A percentile compares a stretch with the other conserved stretches of the same genome.
Evolutionary conservation across 2,329 filamentous ascomycete species (phyloP).

Genomic region (Calonectria hawksworthii): DNA sequence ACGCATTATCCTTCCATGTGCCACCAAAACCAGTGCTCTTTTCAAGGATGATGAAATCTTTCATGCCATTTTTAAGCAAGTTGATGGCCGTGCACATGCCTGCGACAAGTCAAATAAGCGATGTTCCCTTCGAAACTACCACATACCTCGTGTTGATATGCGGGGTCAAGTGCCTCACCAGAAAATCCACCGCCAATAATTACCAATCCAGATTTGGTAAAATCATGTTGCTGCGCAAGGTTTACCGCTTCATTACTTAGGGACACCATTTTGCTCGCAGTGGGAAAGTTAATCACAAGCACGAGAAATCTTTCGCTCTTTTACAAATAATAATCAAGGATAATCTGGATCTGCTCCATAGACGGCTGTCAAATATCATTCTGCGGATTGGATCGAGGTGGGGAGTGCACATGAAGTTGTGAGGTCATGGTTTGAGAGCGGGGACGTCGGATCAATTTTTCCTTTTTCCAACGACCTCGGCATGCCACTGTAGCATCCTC

Average conservation of each 20-base stretch:
- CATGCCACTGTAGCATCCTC: not conserved
- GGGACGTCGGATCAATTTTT: constrained; percentile 5
- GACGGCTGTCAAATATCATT: not conserved
- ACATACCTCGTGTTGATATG: not conserved
- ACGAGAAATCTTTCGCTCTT: not conserved
- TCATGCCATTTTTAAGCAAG: constrained; percentile 6
- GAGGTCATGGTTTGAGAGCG: not conserved
- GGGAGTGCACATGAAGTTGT: not conserved
- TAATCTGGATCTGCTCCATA: too few species aligned
- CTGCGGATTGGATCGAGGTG: not conserved
- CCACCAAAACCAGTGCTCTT: constrained; percentile 18
- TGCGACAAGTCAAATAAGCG: not conserved
- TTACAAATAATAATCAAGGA: not conserved
- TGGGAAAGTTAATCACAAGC: not conserved
- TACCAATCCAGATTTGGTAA: constrained; percentile 8
- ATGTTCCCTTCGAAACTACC: not conserved
- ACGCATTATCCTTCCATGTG: constrained; percentile 25
- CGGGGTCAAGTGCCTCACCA: not conserved
- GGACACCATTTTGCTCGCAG: not conserved
- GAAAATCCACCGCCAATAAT: constrained; percentile 15
- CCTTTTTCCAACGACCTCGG: not conserved
- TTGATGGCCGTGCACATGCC: constrained; percentile 18
- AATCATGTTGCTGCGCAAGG: not conserved
- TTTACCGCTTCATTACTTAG: not conserved
- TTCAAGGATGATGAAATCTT: constrained; percentile 16